These are phyloP conservation scores for Reticulascus tulasneorum DNA, from an alignment of 2,329 filamentous ascomycete species.

Conservation along the genomic window DNA sequence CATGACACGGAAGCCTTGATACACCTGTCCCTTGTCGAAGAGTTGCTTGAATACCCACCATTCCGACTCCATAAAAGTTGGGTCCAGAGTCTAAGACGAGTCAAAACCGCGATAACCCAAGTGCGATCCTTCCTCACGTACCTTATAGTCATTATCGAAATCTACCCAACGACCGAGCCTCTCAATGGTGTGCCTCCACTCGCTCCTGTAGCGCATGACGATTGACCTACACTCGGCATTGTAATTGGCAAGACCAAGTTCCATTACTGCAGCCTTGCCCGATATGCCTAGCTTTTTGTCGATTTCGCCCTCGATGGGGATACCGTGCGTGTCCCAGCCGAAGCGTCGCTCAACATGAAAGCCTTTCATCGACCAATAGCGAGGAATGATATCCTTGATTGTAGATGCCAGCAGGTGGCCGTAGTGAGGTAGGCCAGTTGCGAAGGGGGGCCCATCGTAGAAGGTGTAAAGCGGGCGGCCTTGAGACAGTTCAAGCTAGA, in stretches of 20 bases:
- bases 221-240: constrained; percentile 89
- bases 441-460: constrained; percentile 83
- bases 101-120: constrained; percentile 11
- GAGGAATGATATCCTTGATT: constrained; percentile 94
- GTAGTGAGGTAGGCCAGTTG: constrained; percentile 65
- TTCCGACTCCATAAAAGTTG: constrained; percentile 90
- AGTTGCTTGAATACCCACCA: constrained; percentile 98
- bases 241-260: constrained; percentile 84
- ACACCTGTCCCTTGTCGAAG: constrained; percentile 84
- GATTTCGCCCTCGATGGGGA: constrained; percentile 95
- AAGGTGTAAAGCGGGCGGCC: constrained; percentile 86
- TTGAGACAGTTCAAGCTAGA: constrained; percentile 70
- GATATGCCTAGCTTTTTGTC: constrained; percentile 93
- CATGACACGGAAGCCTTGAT: constrained; percentile 89
- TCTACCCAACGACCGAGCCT: constrained; percentile 93
- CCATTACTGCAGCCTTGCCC: constrained; percentile 78
- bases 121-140: constrained; percentile 22
- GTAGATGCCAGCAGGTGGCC: constrained; percentile 82
- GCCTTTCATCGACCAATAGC: constrained; percentile 98
- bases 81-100: constrained; percentile 76
- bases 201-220: constrained; percentile 83
- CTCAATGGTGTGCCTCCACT: constrained; percentile 87
- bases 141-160: constrained; percentile 97
- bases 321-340: constrained; percentile 90
- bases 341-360: constrained; percentile 89